Base-by-base conservation (phyloP, 208 protist genomes). In the Acanthamoeba polyphaga region DNA sequence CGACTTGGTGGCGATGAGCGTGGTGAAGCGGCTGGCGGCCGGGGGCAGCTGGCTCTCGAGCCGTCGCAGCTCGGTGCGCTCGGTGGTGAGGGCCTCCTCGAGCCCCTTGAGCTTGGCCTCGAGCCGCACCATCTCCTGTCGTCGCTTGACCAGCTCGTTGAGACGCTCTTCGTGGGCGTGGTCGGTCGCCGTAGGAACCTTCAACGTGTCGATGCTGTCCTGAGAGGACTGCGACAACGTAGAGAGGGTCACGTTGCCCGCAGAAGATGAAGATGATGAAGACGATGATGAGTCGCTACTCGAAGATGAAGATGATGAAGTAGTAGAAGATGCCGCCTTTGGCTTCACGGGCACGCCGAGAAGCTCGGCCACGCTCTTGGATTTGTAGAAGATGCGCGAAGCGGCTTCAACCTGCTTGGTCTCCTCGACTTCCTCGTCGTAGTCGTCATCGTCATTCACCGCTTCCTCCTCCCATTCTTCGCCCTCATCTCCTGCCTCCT, bases 1-100 rank as follows among this genome's bases (percentile, higher is more conserved):
- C 76, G 76, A 85, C 46, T 85, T 85, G 46, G 22, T 85, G 76
- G 76, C 76, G 76, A 85, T 85, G 29, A 85, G 76, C 7, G 76
- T 60, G 15, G 76, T 85, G 46, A 60, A 58, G 34, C 76, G 76
- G 34, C 19, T 49, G 43, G 76, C 76, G 22, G 76, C 34, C 5
- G 76, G 24, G 5, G 76, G 76, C 7, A 85, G 46, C 76, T 85
- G 76, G 46, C 46, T 32, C 49, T 85, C 76, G 43, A 85, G 76
- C 22, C 76, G 46, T 38, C 43, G 34, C 46, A 85, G 46, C 43
- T 85, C 76, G 46, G 34, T 32, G 46, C 76, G 76, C 43, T 85
- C 76, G 9, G 34, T 27, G 46, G 2, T 27, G 9, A 85, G 76
- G 27, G 76, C 34, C 43, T 85, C 76, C 76, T 85, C 76, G 10